Conservation (phyloP, 805 yeast genomes). For the Sugiyamaella mastotermitis region DNA sequence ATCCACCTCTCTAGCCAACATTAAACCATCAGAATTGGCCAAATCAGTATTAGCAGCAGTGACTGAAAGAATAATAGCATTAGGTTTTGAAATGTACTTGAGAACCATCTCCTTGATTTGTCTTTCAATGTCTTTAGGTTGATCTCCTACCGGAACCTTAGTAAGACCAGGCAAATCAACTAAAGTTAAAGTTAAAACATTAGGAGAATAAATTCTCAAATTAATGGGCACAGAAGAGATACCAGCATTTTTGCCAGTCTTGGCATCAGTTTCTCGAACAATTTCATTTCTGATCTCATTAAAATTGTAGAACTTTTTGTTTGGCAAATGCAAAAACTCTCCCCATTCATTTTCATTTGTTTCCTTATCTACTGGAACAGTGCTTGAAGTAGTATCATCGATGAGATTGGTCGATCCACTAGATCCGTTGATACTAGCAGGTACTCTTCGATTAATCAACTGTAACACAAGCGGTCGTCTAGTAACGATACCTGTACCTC, state of each 20-base stretch:
- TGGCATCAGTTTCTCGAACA: slow-evolving; percentile 82
- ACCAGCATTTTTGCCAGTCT: slow-evolving; percentile 68
- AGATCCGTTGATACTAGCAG: slow-evolving; percentile 8
- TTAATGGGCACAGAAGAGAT: slow-evolving; percentile 91
- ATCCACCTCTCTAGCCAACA: slow-evolving; percentile 95
- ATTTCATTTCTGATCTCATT: slow-evolving; percentile 86
- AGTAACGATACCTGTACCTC: slow-evolving; percentile 88
- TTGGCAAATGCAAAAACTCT: slow-evolving; percentile 89
- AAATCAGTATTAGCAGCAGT: slow-evolving; percentile 96
- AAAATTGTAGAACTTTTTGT: slow-evolving; percentile 79
- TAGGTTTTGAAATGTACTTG: slow-evolving; percentile 91
- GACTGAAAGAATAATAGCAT: slow-evolving; percentile 90
- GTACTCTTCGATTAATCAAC: slow-evolving; percentile 61
- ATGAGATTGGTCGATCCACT: background rate
- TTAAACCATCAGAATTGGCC: slow-evolving; percentile 94
- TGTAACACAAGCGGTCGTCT: slow-evolving; percentile 80
- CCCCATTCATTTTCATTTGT: slow-evolving; percentile 74
- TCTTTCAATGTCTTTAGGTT: slow-evolving; percentile 92
- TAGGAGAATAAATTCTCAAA: slow-evolving; percentile 88
- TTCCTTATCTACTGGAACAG: slow-evolving; percentile 7
- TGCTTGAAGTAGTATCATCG: slow-evolving; percentile 7
- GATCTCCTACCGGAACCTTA: slow-evolving; percentile 98
- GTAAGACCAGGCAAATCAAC: slow-evolving; percentile 98
- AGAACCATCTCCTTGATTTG: slow-evolving; percentile 90
- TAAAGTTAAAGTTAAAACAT: slow-evolving; percentile 86